Evolutionary conservation across 2,329 filamentous ascomycete species (phyloP).

Genomic region (Sphaceloma murrayae): DNA sequence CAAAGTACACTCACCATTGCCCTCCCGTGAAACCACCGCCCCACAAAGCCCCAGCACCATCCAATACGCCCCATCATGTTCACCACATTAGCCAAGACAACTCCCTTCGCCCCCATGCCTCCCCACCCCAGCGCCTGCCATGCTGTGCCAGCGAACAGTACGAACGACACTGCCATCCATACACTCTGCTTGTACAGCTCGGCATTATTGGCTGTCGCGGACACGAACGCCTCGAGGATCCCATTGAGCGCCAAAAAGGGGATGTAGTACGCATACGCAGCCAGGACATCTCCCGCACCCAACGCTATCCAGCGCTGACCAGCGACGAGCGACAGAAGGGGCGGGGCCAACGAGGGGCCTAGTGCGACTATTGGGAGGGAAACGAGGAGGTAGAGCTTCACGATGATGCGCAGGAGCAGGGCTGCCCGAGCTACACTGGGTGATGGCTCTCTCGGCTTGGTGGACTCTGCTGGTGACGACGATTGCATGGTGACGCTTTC

Average conservation of each 20-base stretch:
- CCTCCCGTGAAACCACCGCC: conserved; percentile 47
- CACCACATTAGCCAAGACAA: conserved; percentile 78
- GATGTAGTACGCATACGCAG: conserved; percentile 83
- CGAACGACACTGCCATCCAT: conserved; percentile 78
- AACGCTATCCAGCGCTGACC: conserved; percentile 66
- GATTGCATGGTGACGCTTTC: no score
- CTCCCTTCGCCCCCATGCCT: conserved; percentile 62
- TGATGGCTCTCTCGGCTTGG: no score
- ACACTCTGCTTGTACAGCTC: conserved; percentile 68
- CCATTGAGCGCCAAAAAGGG: conserved; percentile 88
- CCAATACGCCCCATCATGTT: conserved; percentile 80
- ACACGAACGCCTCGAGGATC: conserved; percentile 83
- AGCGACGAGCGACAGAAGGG: conserved; percentile 64
- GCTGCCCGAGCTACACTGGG: no score
- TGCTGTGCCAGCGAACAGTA: conserved; percentile 63
- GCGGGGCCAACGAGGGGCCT: conserved; percentile 65
- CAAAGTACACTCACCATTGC: conserved; percentile 24
- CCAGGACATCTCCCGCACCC: conserved; percentile 63
- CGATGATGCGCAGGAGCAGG: conserved; percentile 51
- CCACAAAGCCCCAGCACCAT: conserved; percentile 71
- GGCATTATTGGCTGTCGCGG: conserved; percentile 66
- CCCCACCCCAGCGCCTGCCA: conserved; percentile 64
- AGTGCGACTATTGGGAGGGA: conserved; percentile 58
- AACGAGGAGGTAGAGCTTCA: conserved; percentile 66
- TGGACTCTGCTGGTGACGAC: no score